Evolutionary conservation across 176 grass and related monocot species (phyloP).

Genomic region (Triticum timopheevii): DNA sequence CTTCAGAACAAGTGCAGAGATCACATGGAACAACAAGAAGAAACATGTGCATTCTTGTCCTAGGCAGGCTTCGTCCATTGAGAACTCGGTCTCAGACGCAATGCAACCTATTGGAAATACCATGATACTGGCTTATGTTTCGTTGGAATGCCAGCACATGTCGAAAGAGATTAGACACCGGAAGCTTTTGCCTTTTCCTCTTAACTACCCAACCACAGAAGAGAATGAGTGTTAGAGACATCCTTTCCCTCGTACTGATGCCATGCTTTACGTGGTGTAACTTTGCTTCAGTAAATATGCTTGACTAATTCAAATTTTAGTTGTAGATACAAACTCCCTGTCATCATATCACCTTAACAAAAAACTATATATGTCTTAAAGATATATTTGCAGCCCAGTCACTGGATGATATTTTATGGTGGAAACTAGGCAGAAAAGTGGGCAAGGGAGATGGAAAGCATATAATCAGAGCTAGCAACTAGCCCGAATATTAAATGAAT

Average conservation of each 20-base stretch:
- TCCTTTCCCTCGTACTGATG: neutral
- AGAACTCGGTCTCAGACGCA: neutral
- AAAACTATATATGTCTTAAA: neutral
- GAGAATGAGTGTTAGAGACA: neutral
- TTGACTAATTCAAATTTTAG: neutral
- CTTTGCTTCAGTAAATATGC: conserved; percentile 7
- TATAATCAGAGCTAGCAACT: neutral
- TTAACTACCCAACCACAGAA: neutral
- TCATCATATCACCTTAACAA: neutral
- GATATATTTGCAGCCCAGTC: neutral
- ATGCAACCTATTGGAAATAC: neutral
- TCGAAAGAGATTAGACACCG: neutral
- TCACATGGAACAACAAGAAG: neutral
- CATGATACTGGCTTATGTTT: neutral
- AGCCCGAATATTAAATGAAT: conserved; percentile 10
- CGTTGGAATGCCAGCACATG: neutral
- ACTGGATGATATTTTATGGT: neutral
- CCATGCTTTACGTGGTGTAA: neutral
- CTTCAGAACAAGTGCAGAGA: neutral
- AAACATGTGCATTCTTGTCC: conserved; percentile 5
- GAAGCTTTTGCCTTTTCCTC: conserved; percentile 24
- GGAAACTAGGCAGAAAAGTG: neutral
- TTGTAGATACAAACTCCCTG: neutral
- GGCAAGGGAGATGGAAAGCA: conserved; percentile 5
- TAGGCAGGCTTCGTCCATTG: neutral